phyloP scores from a whole-genome alignment of 352 stramenopile genomes.

The Globisporangium okanoganense region DNA sequence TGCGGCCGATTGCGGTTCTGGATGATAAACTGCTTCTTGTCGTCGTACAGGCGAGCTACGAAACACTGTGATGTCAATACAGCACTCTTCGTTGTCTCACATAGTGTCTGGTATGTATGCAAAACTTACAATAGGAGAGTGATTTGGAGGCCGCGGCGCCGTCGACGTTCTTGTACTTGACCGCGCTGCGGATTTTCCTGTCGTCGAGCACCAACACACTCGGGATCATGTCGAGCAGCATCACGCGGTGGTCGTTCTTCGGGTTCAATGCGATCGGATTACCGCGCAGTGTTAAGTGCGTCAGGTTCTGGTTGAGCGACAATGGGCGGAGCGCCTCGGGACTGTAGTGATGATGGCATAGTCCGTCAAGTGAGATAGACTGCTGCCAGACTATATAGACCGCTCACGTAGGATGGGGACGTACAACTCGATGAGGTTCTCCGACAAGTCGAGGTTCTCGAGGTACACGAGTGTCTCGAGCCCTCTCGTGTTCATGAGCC shows the following conservation, averaged over 20 bases:
- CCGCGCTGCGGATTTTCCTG: conserved; percentile 57
- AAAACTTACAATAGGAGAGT: conserved; percentile 63
- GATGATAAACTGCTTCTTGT: conserved; percentile 77
- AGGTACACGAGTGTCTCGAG: conserved; percentile 61
- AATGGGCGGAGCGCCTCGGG: conserved; percentile 54
- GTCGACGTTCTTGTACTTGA: conserved; percentile 41
- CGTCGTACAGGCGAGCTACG: conserved; percentile 68
- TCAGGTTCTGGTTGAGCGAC: conserved; percentile 65
- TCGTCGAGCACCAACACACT: conserved; percentile 72
- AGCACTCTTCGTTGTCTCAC: background rate
- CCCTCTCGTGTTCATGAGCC: conserved; percentile 53
- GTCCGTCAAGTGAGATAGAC: background rate
- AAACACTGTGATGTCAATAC: background rate
- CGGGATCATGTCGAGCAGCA: conserved; percentile 70
- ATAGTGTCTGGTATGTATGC: background rate
- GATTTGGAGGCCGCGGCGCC: conserved; percentile 37
- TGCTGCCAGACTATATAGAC: background rate
- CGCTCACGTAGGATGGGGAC: conserved; percentile 8
- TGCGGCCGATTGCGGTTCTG: conserved; percentile 37
- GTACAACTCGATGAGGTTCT: conserved; percentile 78
- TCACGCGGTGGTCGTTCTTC: conserved; percentile 59
- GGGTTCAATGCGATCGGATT: conserved; percentile 55
- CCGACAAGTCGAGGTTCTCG: conserved; percentile 63
- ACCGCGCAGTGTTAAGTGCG: conserved; percentile 58
- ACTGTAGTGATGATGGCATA: conserved; percentile 19